Evolutionary conservation across 2,329 filamentous ascomycete species (phyloP), one percentile per base, ranked within the genome.

Genomic region (Neonectria ditissima): DNA sequence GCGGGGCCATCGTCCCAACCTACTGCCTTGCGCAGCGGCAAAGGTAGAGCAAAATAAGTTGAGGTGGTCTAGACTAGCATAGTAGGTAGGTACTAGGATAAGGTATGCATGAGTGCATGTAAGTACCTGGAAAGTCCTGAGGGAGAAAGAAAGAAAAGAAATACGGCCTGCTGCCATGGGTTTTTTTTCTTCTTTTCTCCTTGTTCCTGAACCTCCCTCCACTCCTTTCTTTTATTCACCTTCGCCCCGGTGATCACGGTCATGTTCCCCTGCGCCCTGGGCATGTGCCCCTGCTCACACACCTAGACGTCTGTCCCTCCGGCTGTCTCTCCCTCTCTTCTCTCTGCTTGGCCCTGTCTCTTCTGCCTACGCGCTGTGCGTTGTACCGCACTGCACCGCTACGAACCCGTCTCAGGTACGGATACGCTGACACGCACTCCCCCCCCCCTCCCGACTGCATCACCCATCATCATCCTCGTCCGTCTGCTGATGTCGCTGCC

Each of bases 401-500:
- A 26, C 22, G 54, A 63, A 43, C 41, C 44, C 57, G 26, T 55
- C 54, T 57, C 45, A 68, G 48, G 62, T 62, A 70, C 66, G 48
- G 48, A 59, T 62, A 70, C 66, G 48, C 60, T 62, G 61, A 70
- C 67, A 59, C 62, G 65, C 62, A 59, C 52, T 68, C 67, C 65
- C 66, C 62, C 67, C 68, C 61, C 66, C 32, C 9, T n/a, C 5
- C 5, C 37, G n/a, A 20, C 11, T n/a, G 5, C 37, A 41, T n/a
- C 37, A 20, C 62, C 67, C 62, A 69, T 70, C 65, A 44, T 61
- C 58, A 61, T 37, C 47, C 59, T 58, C 67, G 59, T 67, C 53
- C 30, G 65, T 72, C 71, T 69, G 71, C 71, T 73, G 70, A 73
- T 73, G 66, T 61, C 26, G 14, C 28, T 69, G 24, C 61, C 57